phyloP scores from a whole-genome alignment of 164 flowering plant genomes.

The Chimonanthus salicifolius region DNA sequence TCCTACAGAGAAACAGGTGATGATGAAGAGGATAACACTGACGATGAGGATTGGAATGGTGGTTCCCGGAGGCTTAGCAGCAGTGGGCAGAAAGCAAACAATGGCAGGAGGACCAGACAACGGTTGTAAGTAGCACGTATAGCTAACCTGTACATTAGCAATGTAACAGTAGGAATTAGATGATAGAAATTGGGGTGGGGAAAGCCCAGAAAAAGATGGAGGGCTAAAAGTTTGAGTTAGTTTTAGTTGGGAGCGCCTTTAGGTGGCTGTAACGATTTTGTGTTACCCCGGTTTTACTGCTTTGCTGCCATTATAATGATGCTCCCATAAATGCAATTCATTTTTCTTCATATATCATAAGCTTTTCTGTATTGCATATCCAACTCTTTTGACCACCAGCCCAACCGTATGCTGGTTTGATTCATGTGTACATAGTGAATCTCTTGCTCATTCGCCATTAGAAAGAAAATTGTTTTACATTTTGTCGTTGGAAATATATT shows the following conservation, averaged over 20 bases:
- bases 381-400: not conserved
- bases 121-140: constrained; percentile 19
- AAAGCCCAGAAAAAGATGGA: not conserved
- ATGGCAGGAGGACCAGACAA: constrained; percentile 36
- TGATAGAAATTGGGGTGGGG: not conserved
- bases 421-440: constrained; percentile 2
- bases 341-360: not conserved
- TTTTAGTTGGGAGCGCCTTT: not conserved
- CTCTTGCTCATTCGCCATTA: not conserved
- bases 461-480: not conserved
- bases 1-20: constrained; percentile 25
- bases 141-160: constrained; percentile 13
- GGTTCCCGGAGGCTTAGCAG: constrained; percentile 31
- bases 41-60: constrained; percentile 33
- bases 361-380: not conserved
- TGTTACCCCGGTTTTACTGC: not conserved
- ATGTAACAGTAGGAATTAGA: constrained; percentile 1
- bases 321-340: constrained; percentile 4
- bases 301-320: not conserved
- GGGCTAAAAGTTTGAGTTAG: constrained; percentile 1
- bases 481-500: not conserved
- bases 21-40: constrained; percentile 47
- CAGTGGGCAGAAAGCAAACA: constrained; percentile 37
- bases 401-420: not conserved
- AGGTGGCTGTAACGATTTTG: not conserved